Conservation (phyloP, 768 basidiomycete species). For the Solioccasus polychromus region DNA sequence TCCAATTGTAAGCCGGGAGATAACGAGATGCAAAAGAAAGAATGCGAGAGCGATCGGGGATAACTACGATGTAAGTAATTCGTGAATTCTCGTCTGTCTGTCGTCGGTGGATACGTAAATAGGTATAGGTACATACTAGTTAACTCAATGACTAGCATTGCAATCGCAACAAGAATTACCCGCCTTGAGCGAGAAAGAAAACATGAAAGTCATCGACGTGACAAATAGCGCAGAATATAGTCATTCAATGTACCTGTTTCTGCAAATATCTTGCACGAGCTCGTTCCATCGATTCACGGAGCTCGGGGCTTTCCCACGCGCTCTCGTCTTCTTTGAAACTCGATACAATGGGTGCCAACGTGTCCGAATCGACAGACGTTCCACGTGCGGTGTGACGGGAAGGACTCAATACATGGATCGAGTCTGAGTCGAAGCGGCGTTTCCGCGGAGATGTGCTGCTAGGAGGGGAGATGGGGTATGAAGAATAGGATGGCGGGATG, state of each 20-base stretch:
- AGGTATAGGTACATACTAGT: neutral
- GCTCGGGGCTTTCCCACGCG: constrained; percentile 60
- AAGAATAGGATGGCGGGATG: constrained; percentile 29
- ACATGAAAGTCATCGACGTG: neutral
- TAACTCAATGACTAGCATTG: neutral
- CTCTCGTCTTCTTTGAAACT: constrained; percentile 45
- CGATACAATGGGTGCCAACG: constrained; percentile 16
- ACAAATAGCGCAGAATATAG: neutral
- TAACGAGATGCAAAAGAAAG: neutral
- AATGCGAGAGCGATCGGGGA: neutral
- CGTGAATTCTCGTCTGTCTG: neutral
- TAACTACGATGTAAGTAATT: constrained; percentile 5
- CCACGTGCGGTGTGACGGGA: constrained; percentile 25
- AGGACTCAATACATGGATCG: constrained; percentile 17
- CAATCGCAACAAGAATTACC: neutral
- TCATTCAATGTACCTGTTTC: constrained; percentile 14
- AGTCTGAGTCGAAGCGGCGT: constrained; percentile 28
- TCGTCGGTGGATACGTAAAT: neutral
- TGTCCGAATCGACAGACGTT: constrained; percentile 35
- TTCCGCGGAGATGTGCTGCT: constrained; percentile 34
- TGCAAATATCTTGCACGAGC: constrained; percentile 45
- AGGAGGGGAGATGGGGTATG: constrained; percentile 27
- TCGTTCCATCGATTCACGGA: constrained; percentile 68
- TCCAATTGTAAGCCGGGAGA: too few species aligned
- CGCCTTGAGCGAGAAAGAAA: neutral